A percentile compares a stretch with the other conserved stretches of the same genome.
phyloP scores from a whole-genome alignment of 768 basidiomycete genomes.

The Suillus subluteus region DNA sequence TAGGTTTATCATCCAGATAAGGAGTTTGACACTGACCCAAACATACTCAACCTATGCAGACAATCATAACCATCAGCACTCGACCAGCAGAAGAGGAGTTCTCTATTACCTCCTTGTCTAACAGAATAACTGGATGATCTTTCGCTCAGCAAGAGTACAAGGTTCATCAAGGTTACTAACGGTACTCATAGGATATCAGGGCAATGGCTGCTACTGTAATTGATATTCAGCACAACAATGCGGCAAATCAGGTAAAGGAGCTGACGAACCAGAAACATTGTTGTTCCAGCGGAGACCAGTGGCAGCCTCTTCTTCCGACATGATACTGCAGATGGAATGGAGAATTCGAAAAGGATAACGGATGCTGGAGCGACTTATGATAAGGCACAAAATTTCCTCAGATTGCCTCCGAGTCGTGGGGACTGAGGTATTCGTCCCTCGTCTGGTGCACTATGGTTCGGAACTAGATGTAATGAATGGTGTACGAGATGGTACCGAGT shows the following conservation, averaged over 20 bases:
- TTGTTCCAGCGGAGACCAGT: neutral
- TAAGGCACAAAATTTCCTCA: neutral
- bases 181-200: slow-evolving; percentile 6
- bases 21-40: neutral
- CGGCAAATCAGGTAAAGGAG: neutral
- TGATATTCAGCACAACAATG: neutral
- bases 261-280: neutral
- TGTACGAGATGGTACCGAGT: neutral
- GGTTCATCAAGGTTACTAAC: neutral
- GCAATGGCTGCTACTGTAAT: neutral
- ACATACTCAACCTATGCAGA: neutral
- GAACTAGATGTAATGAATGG: neutral
- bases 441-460: neutral
- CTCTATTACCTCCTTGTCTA: neutral
- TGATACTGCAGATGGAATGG: neutral
- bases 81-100: too few species aligned
- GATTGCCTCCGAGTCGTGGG: slow-evolving; percentile 2
- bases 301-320: neutral
- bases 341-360: neutral
- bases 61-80: neutral
- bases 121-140: neutral
- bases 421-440: neutral
- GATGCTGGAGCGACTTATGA: neutral
- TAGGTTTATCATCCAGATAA: neutral
- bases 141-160: neutral